Evolutionary conservation across 768 basidiomycete genomes (phyloP).

Genomic region (Megacollybia marginata): DNA sequence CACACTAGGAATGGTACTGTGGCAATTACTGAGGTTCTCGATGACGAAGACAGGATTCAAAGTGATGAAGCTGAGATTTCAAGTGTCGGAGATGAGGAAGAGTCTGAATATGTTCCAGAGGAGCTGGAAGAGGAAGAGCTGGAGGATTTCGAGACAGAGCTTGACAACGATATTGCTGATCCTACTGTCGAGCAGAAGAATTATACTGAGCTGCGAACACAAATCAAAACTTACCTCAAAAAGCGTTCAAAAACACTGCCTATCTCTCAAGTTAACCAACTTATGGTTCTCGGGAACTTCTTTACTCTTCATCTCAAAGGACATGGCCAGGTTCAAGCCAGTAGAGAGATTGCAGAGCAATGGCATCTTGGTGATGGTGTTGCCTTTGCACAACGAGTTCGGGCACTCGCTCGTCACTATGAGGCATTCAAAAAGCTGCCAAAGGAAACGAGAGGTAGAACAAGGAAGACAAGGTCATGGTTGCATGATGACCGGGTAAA

Average conservation of each 20-base stretch:
- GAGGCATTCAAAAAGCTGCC: conserved; percentile 11
- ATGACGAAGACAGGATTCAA: background rate
- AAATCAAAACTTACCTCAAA: background rate
- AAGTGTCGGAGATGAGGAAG: background rate
- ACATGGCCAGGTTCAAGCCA: conserved; percentile 2
- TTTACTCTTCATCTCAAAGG: conserved; percentile 11
- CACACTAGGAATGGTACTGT: background rate
- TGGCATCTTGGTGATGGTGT: conserved; percentile 12
- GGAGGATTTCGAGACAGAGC: background rate
- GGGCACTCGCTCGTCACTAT: too few relatives aligned
- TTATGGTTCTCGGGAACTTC: conserved; percentile 11
- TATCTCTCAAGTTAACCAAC: conserved; percentile 6
- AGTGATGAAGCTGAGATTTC: background rate
- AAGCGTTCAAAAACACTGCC: background rate
- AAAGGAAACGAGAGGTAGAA: conserved; percentile 1
- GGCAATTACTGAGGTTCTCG: background rate
- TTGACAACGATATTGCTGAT: conserved; percentile 4
- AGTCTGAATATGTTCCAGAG: background rate
- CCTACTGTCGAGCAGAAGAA: background rate
- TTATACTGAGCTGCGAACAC: too few relatives aligned
- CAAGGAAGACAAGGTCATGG: background rate
- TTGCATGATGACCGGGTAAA: background rate
- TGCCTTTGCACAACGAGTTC: conserved; percentile 8
- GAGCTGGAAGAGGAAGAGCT: background rate
- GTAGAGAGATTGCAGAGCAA: conserved; percentile 10